Base-by-base conservation (phyloP, 2,329 filamentous ascomycete genomes). In the Cladosporium sp. region DNA sequence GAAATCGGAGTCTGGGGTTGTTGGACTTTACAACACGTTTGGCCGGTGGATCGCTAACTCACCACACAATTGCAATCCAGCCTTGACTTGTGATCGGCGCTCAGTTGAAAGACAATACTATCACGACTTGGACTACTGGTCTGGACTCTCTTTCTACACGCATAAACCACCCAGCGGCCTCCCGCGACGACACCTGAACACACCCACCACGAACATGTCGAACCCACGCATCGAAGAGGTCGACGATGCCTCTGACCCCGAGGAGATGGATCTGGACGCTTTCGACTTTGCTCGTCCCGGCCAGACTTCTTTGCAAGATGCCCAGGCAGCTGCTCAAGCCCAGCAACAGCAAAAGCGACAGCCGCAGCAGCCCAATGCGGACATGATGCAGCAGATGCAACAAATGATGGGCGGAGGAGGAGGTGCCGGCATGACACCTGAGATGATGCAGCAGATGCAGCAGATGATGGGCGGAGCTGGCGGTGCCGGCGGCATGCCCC, bases 191-290 rank as follows among this genome's bases (percentile, higher is more conserved):
- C 22, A 27, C 9, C 22, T 27, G 22, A 27, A n/a, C 32, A 3
- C 32, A 35, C 32, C 32, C 32, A 15, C 32, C 9, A n/a, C 43
- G 7, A 8, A 18, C 36, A 93, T 94, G 89, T 87, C 88, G 55
- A 70, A 93, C 74, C 83, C 91, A 53, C 84, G 85, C 54, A 85
- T 97, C 69, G 93, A 98, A 78, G 93, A 97, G 71, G 85, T 96
- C 55, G 88, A 84, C 53, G 89, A 94, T 75, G 70, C 69, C 58
- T 70, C 71, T 58, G 92, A 97, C 72, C 89, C 92, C 47, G 87
- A 89, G 56, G 90, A 95, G 71, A 85, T 84, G 69, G 86, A 93
- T 71, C 86, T 84, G 65, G 86, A 93, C 70, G 88, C 65, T 52
- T 73, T 75, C 56, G 78, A 67, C 70, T 78, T 69, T 55, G 65